Percentiles rank a stretch among this genome's conserved stretches.
Conservation (phyloP, 805 yeast species). For the Candida michaelii region DNA sequence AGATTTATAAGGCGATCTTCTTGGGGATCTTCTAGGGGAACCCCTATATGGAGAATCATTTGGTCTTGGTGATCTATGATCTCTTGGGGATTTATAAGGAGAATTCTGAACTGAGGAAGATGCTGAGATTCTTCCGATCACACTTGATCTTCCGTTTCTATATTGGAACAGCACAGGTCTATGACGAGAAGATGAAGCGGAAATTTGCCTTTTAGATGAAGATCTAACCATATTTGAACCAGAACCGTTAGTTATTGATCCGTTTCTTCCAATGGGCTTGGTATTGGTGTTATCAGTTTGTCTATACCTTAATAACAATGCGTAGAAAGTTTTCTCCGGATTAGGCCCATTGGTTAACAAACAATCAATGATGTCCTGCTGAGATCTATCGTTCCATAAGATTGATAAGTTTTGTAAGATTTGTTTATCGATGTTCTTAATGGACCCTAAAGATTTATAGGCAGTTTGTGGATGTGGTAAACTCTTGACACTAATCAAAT, state of each 20-base stretch:
- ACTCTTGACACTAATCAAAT: conserved; percentile 42
- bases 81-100: conserved; percentile 20
- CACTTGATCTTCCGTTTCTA: conserved; percentile 30
- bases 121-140: conserved; percentile 25
- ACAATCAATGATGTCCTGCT: conserved; percentile 38
- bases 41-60: conserved; percentile 17
- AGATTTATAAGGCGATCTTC: conserved; percentile 9
- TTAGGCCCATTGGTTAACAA: conserved; percentile 39
- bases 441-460: conserved; percentile 47
- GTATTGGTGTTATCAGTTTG: conserved; percentile 25
- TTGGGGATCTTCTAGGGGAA: conserved; percentile 23
- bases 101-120: conserved; percentile 34
- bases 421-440: conserved; percentile 49
- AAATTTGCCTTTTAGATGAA: conserved; percentile 25
- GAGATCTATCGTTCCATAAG: conserved; percentile 56
- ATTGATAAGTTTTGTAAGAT: conserved; percentile 55
- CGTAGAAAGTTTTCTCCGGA: conserved; percentile 48
- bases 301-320: conserved; percentile 44
- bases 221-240: conserved; percentile 29
- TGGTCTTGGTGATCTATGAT: conserved; percentile 12
- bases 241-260: conserved; percentile 21
- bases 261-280: conserved; percentile 10
- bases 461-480: conserved; percentile 60
- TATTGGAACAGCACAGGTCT: conserved; percentile 45
- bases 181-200: conserved; percentile 31